Evolutionary conservation across 2,329 filamentous ascomycete genomes (phyloP), one percentile per base, ranked within the genome.

Genomic region (Trichoderma semiorbis): DNA sequence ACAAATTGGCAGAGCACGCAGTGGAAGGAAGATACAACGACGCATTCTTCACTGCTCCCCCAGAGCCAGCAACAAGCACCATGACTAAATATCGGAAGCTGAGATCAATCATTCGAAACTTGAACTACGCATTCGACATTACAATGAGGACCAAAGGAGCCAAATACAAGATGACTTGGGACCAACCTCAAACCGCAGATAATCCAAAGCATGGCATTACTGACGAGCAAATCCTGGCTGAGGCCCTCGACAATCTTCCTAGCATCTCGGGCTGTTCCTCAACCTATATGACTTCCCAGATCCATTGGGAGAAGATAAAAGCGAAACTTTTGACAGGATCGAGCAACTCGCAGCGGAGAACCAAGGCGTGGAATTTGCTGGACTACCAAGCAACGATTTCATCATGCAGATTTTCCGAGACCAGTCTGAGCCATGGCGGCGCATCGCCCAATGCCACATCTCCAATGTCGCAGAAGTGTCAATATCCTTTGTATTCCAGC

Each of bases 361-460:
- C 39, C 83, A 82, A 69, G 84, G 83, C 1, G 78, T 72, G 1
- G 82, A 84, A 61, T 81, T 85, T 24, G 81, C 83, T 0, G 83
- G 83, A 0, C 77, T 77, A 0, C 75, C 79, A 0, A 85, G 82
- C 50, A 76, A 76, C 16, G 77, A 80, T 0, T 76, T 85, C 5
- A 80, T 77, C 0, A 75, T 83, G 3, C 76, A 81, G 36, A 74
- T 85, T 1, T 85, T 86, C 74, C 78, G 79, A 30, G 75, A 77
- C 8, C 81, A 85, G 36, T 75, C 81, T 0, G 57, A 72, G 6
- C 82, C 81, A 0, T 86, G 84, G 84, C 75, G 78, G 10, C 30
- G 8, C 0, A 83, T 86, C 28, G 78, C 83, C 1, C 67, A 76
- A 24, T 74, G 74, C 3, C 82, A 86, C 69, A 26, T 85, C n/a